phyloP scores from a whole-genome alignment of 1,284 basidiomycete species.

The Irpex sp. region DNA sequence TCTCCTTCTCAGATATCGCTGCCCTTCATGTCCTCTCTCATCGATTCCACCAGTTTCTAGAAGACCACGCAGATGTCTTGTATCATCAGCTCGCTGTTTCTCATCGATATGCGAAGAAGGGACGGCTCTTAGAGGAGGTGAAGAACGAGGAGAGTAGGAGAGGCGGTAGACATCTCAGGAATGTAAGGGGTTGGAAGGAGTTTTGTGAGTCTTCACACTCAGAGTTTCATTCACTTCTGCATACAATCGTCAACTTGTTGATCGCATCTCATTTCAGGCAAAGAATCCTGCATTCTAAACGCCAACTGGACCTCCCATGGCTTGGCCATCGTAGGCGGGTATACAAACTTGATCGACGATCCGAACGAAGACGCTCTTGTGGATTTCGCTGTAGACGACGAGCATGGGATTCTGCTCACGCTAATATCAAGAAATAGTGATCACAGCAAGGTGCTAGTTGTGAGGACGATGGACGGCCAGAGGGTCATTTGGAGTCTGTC shows the following conservation, averaged over 20 bases:
- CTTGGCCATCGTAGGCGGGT: slow-evolving; percentile 17
- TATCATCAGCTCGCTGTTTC: slow-evolving; percentile 23
- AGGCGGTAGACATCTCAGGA: slow-evolving; percentile 12
- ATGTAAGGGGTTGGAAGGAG: slow-evolving; percentile 21
- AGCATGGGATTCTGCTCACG: slow-evolving; percentile 16
- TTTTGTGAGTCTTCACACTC: slow-evolving; percentile 15
- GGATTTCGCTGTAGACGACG: slow-evolving; percentile 20
- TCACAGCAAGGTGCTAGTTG: slow-evolving; percentile 7
- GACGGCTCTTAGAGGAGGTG: slow-evolving; percentile 17
- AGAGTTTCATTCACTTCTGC: too few relatives aligned
- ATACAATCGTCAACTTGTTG: neutral
- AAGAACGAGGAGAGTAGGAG: neutral
- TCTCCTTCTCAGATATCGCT: slow-evolving; percentile 17
- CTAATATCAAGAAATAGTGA: neutral
- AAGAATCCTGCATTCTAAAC: slow-evolving; percentile 16
- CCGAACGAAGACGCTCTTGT: neutral
- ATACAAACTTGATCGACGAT: neutral
- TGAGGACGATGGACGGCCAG: slow-evolving; percentile 18
- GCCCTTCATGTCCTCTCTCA: slow-evolving; percentile 17
- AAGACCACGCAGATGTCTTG: slow-evolving; percentile 18
- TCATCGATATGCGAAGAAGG: slow-evolving; percentile 17
- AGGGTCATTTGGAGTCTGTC: slow-evolving; percentile 18
- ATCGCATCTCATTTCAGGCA: slow-evolving; percentile 6
- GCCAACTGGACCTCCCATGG: slow-evolving; percentile 21
- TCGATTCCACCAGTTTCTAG: slow-evolving; percentile 13